Evolutionary conservation across 305 asterid species (phyloP).

Genomic region (Fraxinus greggii): DNA sequence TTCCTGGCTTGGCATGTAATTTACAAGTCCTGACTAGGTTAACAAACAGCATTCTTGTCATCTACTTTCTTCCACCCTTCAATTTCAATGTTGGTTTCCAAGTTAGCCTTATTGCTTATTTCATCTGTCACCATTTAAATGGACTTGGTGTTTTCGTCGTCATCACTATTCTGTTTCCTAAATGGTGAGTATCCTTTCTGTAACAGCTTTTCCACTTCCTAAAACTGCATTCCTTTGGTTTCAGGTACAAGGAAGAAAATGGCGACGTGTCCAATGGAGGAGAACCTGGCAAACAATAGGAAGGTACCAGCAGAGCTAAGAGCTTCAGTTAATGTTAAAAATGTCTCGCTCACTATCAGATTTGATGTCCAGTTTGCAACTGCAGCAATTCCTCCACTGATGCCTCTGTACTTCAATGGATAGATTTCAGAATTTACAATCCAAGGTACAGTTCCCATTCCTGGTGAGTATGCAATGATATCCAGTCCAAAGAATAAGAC

Average conservation of each 20-base stretch:
- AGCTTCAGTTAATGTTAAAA: conserved; percentile 53
- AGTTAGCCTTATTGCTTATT: background rate
- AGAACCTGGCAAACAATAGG: conserved; percentile 61
- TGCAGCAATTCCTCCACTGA: conserved; percentile 74
- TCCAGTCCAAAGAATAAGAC: conserved; percentile 48
- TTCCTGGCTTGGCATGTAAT: background rate
- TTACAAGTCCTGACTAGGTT: background rate
- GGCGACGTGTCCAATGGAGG: conserved; percentile 42
- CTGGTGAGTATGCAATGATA: conserved; percentile 62
- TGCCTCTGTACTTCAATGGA: conserved; percentile 58
- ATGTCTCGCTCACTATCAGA: conserved; percentile 54
- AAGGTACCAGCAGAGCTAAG: conserved; percentile 67
- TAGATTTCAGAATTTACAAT: conserved; percentile 69
- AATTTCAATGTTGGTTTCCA: background rate
- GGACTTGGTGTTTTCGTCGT: conserved; percentile 2
- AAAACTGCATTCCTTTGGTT: conserved; percentile 65
- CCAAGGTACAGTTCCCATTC: conserved; percentile 78
- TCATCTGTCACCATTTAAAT: background rate
- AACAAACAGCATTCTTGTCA: background rate
- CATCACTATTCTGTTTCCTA: conserved; percentile 22
- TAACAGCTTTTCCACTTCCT: conserved; percentile 63
- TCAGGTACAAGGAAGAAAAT: conserved; percentile 69
- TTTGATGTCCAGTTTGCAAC: conserved; percentile 71
- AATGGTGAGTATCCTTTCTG: conserved; percentile 54
- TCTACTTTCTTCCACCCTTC: background rate